These are phyloP conservation scores for Pseudevernia furfuracea DNA, from an alignment of 495 filamentous ascomycete genomes.

Conservation along the genomic window DNA sequence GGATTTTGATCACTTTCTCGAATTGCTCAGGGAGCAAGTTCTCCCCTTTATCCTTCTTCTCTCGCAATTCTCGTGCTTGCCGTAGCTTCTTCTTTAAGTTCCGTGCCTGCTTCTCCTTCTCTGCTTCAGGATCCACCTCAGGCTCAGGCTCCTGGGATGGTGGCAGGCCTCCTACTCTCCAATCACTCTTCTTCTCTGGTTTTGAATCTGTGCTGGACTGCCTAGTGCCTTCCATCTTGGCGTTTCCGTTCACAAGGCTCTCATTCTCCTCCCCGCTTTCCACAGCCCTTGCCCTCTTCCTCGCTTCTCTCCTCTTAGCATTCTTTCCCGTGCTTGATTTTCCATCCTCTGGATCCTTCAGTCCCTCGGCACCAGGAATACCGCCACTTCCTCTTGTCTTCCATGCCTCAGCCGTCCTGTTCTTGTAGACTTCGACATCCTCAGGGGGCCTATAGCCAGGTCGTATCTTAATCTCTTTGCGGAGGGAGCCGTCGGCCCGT, in stretches of 20 bases:
- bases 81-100: constrained; percentile 93
- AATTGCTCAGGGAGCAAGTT: constrained; percentile 86
- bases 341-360: constrained; percentile 40
- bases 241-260: constrained; percentile 26
- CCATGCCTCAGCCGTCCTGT: constrained; percentile 77
- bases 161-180: neutral
- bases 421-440: constrained; percentile 94
- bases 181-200: constrained; percentile 1
- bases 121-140: constrained; percentile 56
- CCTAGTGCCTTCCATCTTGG: constrained; percentile 29
- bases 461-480: constrained; percentile 86
- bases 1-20: constrained; percentile 94
- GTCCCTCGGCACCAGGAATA: constrained; percentile 73
- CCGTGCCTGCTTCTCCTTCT: constrained; percentile 86
- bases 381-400: constrained; percentile 70
- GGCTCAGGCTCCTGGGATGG: constrained; percentile 15
- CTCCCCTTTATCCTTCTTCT: constrained; percentile 83
- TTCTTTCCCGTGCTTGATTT: constrained; percentile 64
- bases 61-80: constrained; percentile 82
- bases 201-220: constrained; percentile 22
- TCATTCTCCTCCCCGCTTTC: constrained; percentile 40
- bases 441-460: constrained; percentile 93
- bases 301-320: constrained; percentile 83
- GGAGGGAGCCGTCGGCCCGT: constrained; percentile 77
- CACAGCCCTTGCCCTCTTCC: constrained; percentile 71